Evolutionary conservation across 768 basidiomycete species (phyloP), one percentile per base, ranked within the genome.

Genomic region (Lentinula raphanica): DNA sequence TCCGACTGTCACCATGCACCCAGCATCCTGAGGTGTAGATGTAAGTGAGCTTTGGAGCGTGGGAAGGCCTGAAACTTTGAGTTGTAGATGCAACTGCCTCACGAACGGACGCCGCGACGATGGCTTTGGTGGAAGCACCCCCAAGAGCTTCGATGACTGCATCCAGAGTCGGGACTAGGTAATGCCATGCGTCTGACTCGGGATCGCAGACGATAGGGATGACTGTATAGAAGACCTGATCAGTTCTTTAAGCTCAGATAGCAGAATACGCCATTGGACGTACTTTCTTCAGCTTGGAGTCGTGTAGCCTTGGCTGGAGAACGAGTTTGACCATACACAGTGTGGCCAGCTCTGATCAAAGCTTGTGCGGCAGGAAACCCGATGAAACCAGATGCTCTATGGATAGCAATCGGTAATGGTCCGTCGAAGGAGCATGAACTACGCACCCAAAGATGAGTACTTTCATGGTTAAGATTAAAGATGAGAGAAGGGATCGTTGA

Each of bases 11-110:
- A 23, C 73, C 71, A 60, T 77, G 73, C 8, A 76, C 69, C 79
- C 78, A 80, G 0, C 72, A 70, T 9, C 79, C 79, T 0, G 76
- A 77, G 12, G 74, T 74, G 63, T 76, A 75, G 59, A 81, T 76
- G 64, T 74, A 81, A 0, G 73, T 67, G 29, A 78, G 66, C 61
- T 77, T 76, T 3, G 76, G 69, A 0, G 73, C 68, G 38, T 63
- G 62, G 0, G 62, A 29, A 1, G 73, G 69, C 4, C 74, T 72
- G 15, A 63, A 56, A 3, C 57, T 48, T 48, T 60, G 25, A 5
- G 68, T 69, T 23, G 68, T 67, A 1, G 67, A 60, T 5, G 65
- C 57, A n/a, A 66, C 60, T 3, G 68, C 68, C 6, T 63, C 49
- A 49, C 71, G 63, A 23, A 72, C 57, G 7, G 61, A 32, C 12